phyloP scores from a whole-genome alignment of 2,329 filamentous ascomycete species.

The Xylaria sp. region DNA sequence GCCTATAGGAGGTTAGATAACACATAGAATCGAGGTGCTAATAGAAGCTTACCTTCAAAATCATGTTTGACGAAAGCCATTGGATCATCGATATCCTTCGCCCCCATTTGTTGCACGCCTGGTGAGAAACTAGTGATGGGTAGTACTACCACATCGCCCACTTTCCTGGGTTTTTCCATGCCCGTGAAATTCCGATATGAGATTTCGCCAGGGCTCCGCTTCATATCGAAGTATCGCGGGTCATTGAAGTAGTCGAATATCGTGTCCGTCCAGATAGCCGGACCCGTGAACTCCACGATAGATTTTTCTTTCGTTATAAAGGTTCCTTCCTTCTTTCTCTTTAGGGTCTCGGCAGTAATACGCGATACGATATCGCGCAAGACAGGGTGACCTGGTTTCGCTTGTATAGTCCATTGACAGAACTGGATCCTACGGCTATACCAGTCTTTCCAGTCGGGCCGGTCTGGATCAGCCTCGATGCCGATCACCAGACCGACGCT shows the following conservation, averaged over 20 bases:
- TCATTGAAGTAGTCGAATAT: slow-evolving; percentile 97
- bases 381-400: slow-evolving; percentile 93
- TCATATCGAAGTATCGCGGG: slow-evolving; percentile 85
- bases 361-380: slow-evolving; percentile 86
- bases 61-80: slow-evolving; percentile 98
- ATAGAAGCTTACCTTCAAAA: slow-evolving; percentile 79
- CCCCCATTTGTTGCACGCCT: slow-evolving; percentile 92
- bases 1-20: slow-evolving; percentile 58
- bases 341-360: slow-evolving; percentile 84
- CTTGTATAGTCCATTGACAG: slow-evolving; percentile 98
- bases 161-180: slow-evolving; percentile 83
- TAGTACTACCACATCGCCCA: slow-evolving; percentile 92
- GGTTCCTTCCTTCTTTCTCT: slow-evolving; percentile 72
- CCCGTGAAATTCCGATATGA: slow-evolving; percentile 90
- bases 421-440: slow-evolving; percentile 97
- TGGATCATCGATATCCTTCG: slow-evolving; percentile 86
- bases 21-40: not conserved
- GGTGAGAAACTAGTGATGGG: slow-evolving; percentile 98
- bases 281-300: slow-evolving; percentile 94
- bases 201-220: slow-evolving; percentile 75
- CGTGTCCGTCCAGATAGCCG: slow-evolving; percentile 91
- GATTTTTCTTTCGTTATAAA: slow-evolving; percentile 69
- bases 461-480: slow-evolving; percentile 95
- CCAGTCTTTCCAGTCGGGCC: slow-evolving; percentile 93
- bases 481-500: slow-evolving; percentile 89